These are phyloP conservation scores for Fusarium chuoi DNA, from an alignment of 2,329 filamentous ascomycete species.

Conservation along the genomic window DNA sequence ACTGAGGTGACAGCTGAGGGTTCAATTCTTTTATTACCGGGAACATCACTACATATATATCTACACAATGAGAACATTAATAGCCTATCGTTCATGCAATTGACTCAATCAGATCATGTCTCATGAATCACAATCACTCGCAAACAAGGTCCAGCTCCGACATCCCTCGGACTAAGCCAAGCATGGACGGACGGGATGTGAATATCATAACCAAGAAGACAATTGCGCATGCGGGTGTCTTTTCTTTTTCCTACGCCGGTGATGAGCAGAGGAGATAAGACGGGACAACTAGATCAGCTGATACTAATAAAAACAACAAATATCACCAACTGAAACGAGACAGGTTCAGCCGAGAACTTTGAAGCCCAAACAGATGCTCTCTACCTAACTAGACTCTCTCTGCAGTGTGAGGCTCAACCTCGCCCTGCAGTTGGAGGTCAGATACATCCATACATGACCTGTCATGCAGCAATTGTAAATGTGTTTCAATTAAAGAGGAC, in stretches of 20 bases:
- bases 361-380: background rate
- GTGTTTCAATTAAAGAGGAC: background rate
- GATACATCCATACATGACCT: background rate
- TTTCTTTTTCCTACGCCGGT: slow-evolving; percentile 19
- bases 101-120: background rate
- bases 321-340: background rate
- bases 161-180: slow-evolving; percentile 1
- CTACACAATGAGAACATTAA: background rate
- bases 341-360: background rate
- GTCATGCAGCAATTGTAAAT: background rate
- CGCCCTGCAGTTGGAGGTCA: background rate
- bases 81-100: background rate
- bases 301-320: background rate
- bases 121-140: background rate
- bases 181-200: background rate
- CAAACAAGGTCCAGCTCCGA: background rate
- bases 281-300: background rate
- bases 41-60: background rate
- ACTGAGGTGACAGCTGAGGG: slow-evolving; percentile 2
- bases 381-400: background rate
- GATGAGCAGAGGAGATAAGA: slow-evolving; percentile 17
- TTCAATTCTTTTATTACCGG: background rate
- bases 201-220: background rate
- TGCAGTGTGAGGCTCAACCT: slow-evolving; percentile 4
- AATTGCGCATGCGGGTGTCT: slow-evolving; percentile 15